phyloP scores from a whole-genome alignment of 2,329 filamentous ascomycete genomes.

The Ophiostoma sp. region DNA sequence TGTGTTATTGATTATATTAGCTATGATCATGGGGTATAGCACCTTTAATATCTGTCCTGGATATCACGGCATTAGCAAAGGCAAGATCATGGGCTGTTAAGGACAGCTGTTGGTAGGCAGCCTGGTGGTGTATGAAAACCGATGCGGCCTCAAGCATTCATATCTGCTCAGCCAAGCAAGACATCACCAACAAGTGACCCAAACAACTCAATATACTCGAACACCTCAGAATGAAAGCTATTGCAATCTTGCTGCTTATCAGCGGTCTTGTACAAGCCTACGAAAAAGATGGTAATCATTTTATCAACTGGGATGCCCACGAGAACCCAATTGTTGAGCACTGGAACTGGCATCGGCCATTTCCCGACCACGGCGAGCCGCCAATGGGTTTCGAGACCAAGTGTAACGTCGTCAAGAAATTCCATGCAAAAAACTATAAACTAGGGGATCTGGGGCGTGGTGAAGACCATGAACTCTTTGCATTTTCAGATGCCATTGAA shows the following conservation, averaged over 20 bases:
- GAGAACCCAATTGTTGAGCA: conserved; percentile 31
- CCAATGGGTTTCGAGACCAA: conserved; percentile 30
- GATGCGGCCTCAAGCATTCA: not conserved
- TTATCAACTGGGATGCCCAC: conserved; percentile 30
- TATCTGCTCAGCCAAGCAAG: not conserved
- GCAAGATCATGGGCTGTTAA: not conserved
- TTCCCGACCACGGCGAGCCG: conserved; percentile 32
- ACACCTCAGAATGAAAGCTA: not conserved
- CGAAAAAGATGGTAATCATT: not conserved
- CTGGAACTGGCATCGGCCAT: conserved; percentile 34
- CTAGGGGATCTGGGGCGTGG: not conserved
- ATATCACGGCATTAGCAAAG: not conserved
- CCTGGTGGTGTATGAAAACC: not conserved
- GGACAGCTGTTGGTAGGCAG: not conserved
- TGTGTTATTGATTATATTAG: not conserved
- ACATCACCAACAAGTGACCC: not conserved
- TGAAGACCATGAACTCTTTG: not conserved
- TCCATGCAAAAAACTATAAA: not conserved
- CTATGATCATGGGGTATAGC: no score
- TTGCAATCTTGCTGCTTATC: not conserved
- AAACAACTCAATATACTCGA: not conserved
- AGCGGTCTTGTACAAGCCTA: not conserved
- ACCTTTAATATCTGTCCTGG: not conserved
- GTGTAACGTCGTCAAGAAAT: not conserved
- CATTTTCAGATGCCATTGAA: not conserved